Percentiles rank a stretch among this genome's conserved stretches.
Conservation (phyloP, 2,329 filamentous ascomycete genomes). For the Xylaria multiplex region DNA sequence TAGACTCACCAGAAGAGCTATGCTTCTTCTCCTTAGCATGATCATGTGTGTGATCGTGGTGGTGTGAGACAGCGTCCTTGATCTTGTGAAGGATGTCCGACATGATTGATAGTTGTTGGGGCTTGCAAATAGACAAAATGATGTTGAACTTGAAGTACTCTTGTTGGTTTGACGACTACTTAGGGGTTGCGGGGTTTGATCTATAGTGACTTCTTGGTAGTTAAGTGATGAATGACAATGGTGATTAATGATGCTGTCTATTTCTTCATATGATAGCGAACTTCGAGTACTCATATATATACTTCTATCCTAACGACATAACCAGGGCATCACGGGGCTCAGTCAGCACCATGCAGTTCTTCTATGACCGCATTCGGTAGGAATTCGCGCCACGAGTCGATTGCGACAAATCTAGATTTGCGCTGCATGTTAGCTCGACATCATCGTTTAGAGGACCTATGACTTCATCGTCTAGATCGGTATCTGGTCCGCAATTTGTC, state of each 20-base stretch:
- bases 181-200: not conserved
- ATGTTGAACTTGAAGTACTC: not conserved
- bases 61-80: conserved; percentile 34
- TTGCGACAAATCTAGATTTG: conserved; percentile 23
- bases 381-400: conserved; percentile 20
- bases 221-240: conserved; percentile 9
- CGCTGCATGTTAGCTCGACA: conserved; percentile 20
- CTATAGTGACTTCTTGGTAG: conserved; percentile 1
- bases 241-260: conserved; percentile 5
- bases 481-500: conserved; percentile 27
- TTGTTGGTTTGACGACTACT: too few relatives aligned
- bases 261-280: conserved; percentile 13
- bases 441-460: conserved; percentile 22
- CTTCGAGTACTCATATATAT: conserved; percentile 22
- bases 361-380: conserved; percentile 19
- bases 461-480: conserved; percentile 29
- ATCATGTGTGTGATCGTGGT: conserved; percentile 28
- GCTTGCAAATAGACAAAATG: not conserved
- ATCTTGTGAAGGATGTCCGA: conserved; percentile 35
- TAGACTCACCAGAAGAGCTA: conserved; percentile 7
- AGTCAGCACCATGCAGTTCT: conserved; percentile 30
- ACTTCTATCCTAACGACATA: not conserved
- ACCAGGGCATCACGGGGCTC: conserved; percentile 18
- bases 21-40: conserved; percentile 29
- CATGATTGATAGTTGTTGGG: conserved; percentile 24